Percentiles rank a stretch among this genome's conserved stretches.
Evolutionary conservation across 495 filamentous ascomycete genomes (phyloP).

Genomic region (Aspergillus biplanus): DNA sequence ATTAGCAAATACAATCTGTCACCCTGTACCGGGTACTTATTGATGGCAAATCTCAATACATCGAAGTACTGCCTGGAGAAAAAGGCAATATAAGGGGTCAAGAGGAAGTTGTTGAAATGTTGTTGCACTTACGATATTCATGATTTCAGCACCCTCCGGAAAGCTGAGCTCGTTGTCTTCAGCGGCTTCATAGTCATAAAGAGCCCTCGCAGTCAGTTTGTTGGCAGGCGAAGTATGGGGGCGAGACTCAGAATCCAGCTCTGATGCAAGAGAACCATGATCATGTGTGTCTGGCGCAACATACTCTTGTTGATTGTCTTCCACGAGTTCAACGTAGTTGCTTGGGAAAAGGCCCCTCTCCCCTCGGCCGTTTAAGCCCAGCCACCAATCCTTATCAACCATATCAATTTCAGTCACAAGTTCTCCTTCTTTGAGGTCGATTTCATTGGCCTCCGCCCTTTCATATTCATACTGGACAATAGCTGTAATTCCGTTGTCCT

Average conservation of each 20-base stretch:
- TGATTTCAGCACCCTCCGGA: slow-evolving; percentile 82
- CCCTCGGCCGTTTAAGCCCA: slow-evolving; percentile 80
- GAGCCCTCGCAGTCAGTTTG: slow-evolving; percentile 73
- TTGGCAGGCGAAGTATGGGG: slow-evolving; percentile 22
- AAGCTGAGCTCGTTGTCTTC: slow-evolving; percentile 98
- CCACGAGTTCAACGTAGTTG: slow-evolving; percentile 91
- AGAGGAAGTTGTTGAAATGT: not conserved
- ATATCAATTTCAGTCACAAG: slow-evolving; percentile 94
- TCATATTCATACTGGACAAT: slow-evolving; percentile 94
- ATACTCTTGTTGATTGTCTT: slow-evolving; percentile 47
- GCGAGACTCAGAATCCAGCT: slow-evolving; percentile 29
- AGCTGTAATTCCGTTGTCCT: slow-evolving; percentile 63
- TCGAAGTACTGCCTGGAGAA: not conserved
- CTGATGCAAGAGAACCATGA: slow-evolving; percentile 35
- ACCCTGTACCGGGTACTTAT: not conserved
- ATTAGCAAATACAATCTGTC: slow-evolving; percentile 17
- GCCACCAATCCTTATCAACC: slow-evolving; percentile 98
- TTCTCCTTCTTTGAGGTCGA: slow-evolving; percentile 89
- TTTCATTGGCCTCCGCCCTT: slow-evolving; percentile 94
- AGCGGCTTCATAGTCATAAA: slow-evolving; percentile 96
- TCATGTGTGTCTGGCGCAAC: slow-evolving; percentile 30
- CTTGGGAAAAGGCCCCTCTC: slow-evolving; percentile 91
- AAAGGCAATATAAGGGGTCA: not conserved
- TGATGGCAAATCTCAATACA: not conserved
- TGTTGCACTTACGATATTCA: slow-evolving; percentile 57